Base-by-base conservation (phyloP, 441 rosid genomes). In the Arabidopsis lyrata region DNA sequence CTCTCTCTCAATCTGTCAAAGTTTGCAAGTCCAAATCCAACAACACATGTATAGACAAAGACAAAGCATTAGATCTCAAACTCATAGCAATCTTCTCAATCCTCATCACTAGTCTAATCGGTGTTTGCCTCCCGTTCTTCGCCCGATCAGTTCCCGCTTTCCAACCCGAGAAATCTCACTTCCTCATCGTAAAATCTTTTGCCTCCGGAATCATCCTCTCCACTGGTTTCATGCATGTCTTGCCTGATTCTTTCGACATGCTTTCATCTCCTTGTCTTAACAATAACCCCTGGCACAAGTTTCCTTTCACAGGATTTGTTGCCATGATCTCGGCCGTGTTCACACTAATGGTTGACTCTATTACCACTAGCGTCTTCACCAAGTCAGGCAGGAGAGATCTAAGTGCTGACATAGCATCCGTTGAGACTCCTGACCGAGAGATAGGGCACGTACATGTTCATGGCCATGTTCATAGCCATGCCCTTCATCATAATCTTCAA, bases 131-230 rank as follows among this genome's bases (percentile, higher is more conserved):
- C n/a, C 72, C 76, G 2, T 70, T 76, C 60, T 76, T 64, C 2
- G 63, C 66, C 7, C 66, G 72, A n/a, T 70, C 80, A 16, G 39
- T 76, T 47, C 38, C 80, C 5, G 76, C 55, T 36, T 76, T 70
- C n/a, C 53, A 70, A 4, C 80, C 76, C 9, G 71, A 64, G 8
- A 76, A 38, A 57, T 55, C 70, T 32, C 68, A n/a, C 41, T 72
- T 65, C 34, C 57, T 77, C 12, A 49, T 77, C 29, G 27, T 71
- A n/a, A 77, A 77, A 58, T 57, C 80, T 0, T 77, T 77, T 27
- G 80, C 80, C 4, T 70, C 80, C 4, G 80, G 80, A 3, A 70
- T 77, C 56, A 77, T 77, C 41, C 76, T 77, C 34, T 48, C 80
- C 2, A 77, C 80, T 36, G 80, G 73, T 20, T 77, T 70, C 20